Evolutionary conservation across 768 basidiomycete species (phyloP).

Genomic region (Agaricus blazei): DNA sequence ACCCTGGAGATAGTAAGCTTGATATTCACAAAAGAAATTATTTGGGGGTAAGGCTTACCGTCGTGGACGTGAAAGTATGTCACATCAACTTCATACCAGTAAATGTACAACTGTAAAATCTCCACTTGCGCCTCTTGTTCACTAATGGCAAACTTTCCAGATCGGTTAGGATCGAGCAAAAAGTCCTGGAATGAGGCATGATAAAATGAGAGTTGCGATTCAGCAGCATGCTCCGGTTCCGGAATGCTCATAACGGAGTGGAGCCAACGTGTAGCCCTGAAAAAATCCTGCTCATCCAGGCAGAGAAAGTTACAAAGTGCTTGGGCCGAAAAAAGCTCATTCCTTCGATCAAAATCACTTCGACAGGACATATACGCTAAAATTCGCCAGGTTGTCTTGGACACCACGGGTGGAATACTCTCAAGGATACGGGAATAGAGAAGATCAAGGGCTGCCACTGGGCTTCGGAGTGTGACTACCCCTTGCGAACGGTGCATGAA

Average conservation of each 20-base stretch:
- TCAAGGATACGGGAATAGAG: neutral
- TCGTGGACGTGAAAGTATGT: neutral
- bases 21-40: neutral
- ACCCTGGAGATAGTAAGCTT: neutral
- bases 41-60: neutral
- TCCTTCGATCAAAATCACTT: too few relatives aligned
- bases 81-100: neutral
- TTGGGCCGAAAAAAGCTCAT: neutral
- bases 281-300: neutral
- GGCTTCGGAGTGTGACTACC: neutral
- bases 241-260: neutral
- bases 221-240: neutral
- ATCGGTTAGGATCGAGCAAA: neutral
- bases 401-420: neutral
- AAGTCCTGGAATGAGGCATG: slow-evolving; percentile 5
- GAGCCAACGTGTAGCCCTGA: neutral
- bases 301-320: neutral
- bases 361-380: neutral
- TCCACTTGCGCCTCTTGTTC: neutral
- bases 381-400: neutral
- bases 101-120: neutral
- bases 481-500: too few relatives aligned
- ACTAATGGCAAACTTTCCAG: neutral
- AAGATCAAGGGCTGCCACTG: neutral
- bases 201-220: neutral